These are phyloP conservation scores for Penicillium palitans DNA, from an alignment of 2,329 filamentous ascomycete species.

Conservation along the genomic window DNA sequence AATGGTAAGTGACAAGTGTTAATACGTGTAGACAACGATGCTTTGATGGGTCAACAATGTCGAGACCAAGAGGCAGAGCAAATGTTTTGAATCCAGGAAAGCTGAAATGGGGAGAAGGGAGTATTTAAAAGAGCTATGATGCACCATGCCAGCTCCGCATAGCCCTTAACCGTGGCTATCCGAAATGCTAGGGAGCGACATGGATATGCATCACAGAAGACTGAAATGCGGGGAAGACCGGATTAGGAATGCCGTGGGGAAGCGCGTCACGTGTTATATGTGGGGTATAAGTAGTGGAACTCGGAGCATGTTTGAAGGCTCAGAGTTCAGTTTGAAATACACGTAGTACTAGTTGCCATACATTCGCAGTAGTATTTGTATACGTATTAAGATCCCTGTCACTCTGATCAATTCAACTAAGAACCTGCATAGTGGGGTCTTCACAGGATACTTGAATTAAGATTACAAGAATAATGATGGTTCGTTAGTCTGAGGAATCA, in stretches of 20 bases:
- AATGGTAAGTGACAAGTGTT: neutral
- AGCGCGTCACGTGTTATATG: constrained; percentile 15
- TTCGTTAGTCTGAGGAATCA: too few relatives aligned
- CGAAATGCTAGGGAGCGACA: constrained; percentile 4
- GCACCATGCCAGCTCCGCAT: neutral
- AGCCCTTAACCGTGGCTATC: constrained; percentile 19
- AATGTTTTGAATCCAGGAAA: neutral
- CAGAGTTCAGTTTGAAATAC: too few relatives aligned
- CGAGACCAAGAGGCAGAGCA: neutral
- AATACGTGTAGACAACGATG: neutral
- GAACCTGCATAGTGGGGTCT: too few relatives aligned
- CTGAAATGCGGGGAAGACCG: constrained; percentile 14
- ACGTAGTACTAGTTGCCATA: too few relatives aligned
- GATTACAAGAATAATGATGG: too few relatives aligned
- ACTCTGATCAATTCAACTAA: too few relatives aligned
- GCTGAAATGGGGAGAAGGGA: neutral
- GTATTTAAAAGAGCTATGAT: constrained; percentile 6
- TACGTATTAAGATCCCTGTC: too few relatives aligned
- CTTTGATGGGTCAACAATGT: neutral
- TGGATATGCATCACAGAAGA: neutral
- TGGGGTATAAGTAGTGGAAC: neutral
- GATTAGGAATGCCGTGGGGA: constrained; percentile 9
- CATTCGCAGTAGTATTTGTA: too few relatives aligned
- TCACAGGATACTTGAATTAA: too few relatives aligned
- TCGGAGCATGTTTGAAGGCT: too few relatives aligned